These are phyloP conservation scores for Penicillium sp. DNA, from an alignment of 2,329 filamentous ascomycete species.

Conservation along the genomic window DNA sequence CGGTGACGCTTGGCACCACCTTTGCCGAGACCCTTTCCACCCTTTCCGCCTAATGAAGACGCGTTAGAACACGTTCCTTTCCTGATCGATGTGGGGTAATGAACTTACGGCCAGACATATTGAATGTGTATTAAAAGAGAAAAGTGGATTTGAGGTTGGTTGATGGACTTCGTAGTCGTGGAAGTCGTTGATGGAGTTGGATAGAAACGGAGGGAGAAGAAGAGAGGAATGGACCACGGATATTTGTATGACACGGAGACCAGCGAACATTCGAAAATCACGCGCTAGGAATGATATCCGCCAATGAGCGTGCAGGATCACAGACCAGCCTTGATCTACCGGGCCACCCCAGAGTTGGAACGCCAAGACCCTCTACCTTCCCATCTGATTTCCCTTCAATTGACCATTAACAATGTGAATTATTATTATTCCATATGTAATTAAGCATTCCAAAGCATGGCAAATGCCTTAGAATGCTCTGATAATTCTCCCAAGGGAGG, in stretches of 20 bases:
- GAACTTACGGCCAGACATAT: conserved; percentile 58
- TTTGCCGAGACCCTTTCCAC: conserved; percentile 97
- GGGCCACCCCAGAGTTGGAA: conserved; percentile 25
- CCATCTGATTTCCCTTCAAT: conserved; percentile 27
- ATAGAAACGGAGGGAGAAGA: conserved; percentile 24
- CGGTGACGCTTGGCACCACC: conserved; percentile 97
- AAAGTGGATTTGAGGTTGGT: conserved; percentile 11
- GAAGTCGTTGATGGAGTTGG: conserved; percentile 22
- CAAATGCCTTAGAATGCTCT: conserved; percentile 15
- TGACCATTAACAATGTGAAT: conserved; percentile 18
- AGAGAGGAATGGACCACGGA: conserved; percentile 30
- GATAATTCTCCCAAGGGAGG: conserved; percentile 17
- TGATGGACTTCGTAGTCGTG: conserved; percentile 21
- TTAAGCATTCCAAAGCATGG: conserved; percentile 17
- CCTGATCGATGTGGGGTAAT: conserved; percentile 7
- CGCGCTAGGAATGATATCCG: conserved; percentile 31
- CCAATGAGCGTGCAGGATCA: conserved; percentile 39
- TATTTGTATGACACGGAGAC: conserved; percentile 41
- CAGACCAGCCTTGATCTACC: conserved; percentile 27
- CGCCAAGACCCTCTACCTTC: conserved; percentile 23
- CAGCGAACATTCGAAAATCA: conserved; percentile 36
- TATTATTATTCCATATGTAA: conserved; percentile 7
- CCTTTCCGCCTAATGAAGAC: conserved; percentile 70
- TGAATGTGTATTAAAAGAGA: conserved; percentile 39
- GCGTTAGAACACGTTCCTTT: conserved; percentile 44